Base-by-base conservation (phyloP, 1,139 yeast genomes). In the Suhomyces wounanorum region DNA sequence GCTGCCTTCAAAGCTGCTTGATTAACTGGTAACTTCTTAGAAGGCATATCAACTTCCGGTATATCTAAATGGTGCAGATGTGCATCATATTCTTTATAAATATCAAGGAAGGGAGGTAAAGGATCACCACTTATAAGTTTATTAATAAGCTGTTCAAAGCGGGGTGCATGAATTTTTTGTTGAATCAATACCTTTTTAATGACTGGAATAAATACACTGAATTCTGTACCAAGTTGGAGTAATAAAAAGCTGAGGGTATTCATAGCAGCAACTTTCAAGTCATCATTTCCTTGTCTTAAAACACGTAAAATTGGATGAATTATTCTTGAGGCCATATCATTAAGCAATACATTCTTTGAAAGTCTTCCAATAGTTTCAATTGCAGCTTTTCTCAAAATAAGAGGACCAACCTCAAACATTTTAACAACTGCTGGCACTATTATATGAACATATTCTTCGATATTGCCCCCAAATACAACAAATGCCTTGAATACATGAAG, bases 301-400 rank as follows among this genome's bases (percentile, higher is more conserved):
- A 91, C 87, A 51, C 98, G 72, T 10, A 92, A 70, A 16, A 95
- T 69, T 0, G 98, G 96, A 60, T 94, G 97, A 31, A 95, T 82
- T 43, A 94, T 89, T 57, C 97, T 76, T 1, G 97, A 88, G 0
- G 97, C 87, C 91, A 91, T 87, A 60, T 94, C 98, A 52, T 84
- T 85, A 52, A 95, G 72, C 58, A 85, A 81, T 3, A 92, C 87
- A 40, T 78, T 81, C 59, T 84, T 83, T 1, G 96, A 85, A 25
- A 95, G 68, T 59, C 89, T 86, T 1, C 97, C 97, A 39, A 94
- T 76, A 0, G 97, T 84, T 51, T 87, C 89, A 51, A 95, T 86
- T 0, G 98, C 92, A 31, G 90, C 84, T 52, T 80, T 81, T 51
- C 92, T 75, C 43, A 92, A 75, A 66, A 78, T 47, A 77, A 81